Base-by-base conservation (phyloP, 495 filamentous ascomycete genomes). In the Podospora anserina region DNA sequence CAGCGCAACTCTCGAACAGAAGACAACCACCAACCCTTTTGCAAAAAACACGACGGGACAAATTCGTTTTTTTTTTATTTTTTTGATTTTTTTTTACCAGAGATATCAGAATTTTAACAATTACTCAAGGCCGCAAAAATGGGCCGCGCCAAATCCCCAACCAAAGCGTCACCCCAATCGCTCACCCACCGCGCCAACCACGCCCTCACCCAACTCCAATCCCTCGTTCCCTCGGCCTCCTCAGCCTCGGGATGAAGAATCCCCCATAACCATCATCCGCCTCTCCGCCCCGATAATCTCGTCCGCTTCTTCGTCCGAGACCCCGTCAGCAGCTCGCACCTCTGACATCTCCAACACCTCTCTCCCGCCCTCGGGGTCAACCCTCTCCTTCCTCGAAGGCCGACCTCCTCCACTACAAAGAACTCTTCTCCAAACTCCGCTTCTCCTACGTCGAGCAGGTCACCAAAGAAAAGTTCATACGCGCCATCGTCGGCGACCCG, bases 341-440 rank as follows among this genome's bases (percentile, higher is more conserved):
- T 97, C 93, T 5, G 90, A 93, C 79, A 85, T 88, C 32, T 93
- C 91, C 28, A 81, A 79, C 67, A 79, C 85, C 28, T 83, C 87
- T 9, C 81, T 90, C 67, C 88, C 91, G 62, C 86, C 88, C 63
- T 49, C 39, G 9, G 39, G 39, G 0, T 86, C 89, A 0, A 92
- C 89, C 18, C 91, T 92, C 0, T 87, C 89, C 9, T 89, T 87
- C 16, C 84, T 97, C 5, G 89, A 93, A 69, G 91, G 91, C 91
- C 30, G 93, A 97, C 77, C 82, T 97, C n/a, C 82, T 86, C 63
- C 93, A 97, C 77, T 97, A 97, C 79, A 91, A 90, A 72, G 95
- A 97, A 81, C 87, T 98, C 32, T 98, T 97, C 79, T 90, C 92
- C 56, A 97, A 97, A 80, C 86, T 99, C 30, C 92, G 93, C 75